Evolutionary conservation across 352 stramenopile species (phyloP).

Genomic region (Phytopythium kandeliae): DNA sequence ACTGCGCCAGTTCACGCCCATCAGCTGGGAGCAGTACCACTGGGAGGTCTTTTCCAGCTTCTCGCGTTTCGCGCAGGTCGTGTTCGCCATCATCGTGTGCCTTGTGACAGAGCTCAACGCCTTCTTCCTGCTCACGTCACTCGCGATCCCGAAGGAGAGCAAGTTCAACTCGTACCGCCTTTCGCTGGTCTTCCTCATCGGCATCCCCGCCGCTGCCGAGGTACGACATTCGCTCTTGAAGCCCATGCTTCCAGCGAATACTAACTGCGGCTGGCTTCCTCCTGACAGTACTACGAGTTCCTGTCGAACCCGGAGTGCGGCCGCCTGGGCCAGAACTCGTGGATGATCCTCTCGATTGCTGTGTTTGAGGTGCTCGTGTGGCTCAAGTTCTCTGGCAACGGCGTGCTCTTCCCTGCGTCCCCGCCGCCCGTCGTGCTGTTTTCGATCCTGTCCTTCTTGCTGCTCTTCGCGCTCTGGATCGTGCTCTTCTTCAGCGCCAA

Average conservation of each 20-base stretch:
- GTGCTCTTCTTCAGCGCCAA: conserved; percentile 54
- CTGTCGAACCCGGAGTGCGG: conserved; percentile 70
- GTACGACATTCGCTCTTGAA: too few relatives aligned
- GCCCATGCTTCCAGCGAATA: too few relatives aligned
- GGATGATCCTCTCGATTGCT: conserved; percentile 76
- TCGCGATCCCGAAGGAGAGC: conserved; percentile 84
- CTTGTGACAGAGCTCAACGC: conserved; percentile 89
- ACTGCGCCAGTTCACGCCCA: conserved; percentile 86
- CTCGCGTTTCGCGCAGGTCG: conserved; percentile 76
- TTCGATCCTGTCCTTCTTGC: conserved; percentile 52
- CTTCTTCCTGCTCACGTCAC: conserved; percentile 90
- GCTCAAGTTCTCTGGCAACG: conserved; percentile 71
- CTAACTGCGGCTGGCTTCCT: too few relatives aligned
- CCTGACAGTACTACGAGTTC: conserved; percentile 78
- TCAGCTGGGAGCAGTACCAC: conserved; percentile 85
- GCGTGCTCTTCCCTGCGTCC: conserved; percentile 49
- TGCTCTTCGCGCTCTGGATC: conserved; percentile 76
- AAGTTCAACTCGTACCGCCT: conserved; percentile 82
- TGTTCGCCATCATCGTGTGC: conserved; percentile 85
- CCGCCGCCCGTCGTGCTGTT: conserved; percentile 48
- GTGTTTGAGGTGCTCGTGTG: conserved; percentile 77
- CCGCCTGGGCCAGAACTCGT: conserved; percentile 76
- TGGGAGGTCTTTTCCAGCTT: conserved; percentile 92
- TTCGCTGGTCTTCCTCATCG: conserved; percentile 71
- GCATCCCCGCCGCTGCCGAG: conserved; percentile 75